These are phyloP conservation scores for Phytopythium vexans DNA, from an alignment of 352 stramenopile species.

Conservation along the genomic window DNA sequence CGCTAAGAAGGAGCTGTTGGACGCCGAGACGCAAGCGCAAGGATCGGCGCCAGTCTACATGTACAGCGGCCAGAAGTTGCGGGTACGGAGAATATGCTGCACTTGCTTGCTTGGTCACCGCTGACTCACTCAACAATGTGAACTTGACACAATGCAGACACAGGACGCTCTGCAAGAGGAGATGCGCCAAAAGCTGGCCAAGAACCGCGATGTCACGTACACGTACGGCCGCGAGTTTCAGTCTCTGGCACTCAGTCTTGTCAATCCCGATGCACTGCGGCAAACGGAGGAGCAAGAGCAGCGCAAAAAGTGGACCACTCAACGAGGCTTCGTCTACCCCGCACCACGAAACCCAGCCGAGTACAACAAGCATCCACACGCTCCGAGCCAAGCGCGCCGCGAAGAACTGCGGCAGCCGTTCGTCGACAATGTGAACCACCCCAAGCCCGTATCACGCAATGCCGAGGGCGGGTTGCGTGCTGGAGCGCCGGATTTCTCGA, in stretches of 20 bases:
- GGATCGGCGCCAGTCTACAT: slow-evolving; percentile 51
- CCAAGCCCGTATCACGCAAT: slow-evolving; percentile 53
- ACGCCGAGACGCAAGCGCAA: slow-evolving; percentile 15
- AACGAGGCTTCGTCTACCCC: slow-evolving; percentile 87
- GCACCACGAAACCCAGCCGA: slow-evolving; percentile 55
- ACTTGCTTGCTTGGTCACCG: background rate
- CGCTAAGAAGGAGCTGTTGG: slow-evolving; percentile 34
- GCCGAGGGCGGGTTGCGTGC: slow-evolving; percentile 9
- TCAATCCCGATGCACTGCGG: slow-evolving; percentile 63
- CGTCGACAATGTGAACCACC: slow-evolving; percentile 79
- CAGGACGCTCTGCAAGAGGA: slow-evolving; percentile 84
- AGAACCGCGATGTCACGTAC: slow-evolving; percentile 41
- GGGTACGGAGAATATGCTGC: slow-evolving; percentile 26
- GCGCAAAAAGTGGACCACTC: slow-evolving; percentile 77
- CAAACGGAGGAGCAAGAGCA: slow-evolving; percentile 43
- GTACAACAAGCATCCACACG: slow-evolving; percentile 67
- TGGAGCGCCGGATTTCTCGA: slow-evolving; percentile 48
- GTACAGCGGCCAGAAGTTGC: slow-evolving; percentile 87
- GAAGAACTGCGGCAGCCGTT: slow-evolving; percentile 84
- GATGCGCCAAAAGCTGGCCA: slow-evolving; percentile 53
- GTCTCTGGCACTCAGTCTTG: slow-evolving; percentile 76
- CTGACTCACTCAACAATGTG: background rate
- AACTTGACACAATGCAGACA: slow-evolving; percentile 25
- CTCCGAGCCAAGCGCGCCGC: slow-evolving; percentile 70
- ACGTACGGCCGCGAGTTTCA: slow-evolving; percentile 89